These are phyloP conservation scores for Cercospora sesami DNA, from an alignment of 2,329 filamentous ascomycete species.

Conservation along the genomic window DNA sequence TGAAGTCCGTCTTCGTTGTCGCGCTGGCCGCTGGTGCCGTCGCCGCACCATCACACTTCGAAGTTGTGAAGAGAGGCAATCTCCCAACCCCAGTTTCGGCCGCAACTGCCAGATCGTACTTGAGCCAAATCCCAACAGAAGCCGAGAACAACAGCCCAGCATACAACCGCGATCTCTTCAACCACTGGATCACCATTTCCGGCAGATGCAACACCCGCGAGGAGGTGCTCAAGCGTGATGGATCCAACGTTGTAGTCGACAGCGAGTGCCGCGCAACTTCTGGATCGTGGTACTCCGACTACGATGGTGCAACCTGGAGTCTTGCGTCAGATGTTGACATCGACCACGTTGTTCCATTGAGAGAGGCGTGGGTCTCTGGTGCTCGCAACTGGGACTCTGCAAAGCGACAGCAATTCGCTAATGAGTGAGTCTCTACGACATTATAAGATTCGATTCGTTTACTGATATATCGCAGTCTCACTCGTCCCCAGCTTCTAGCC, in stretches of 20 bases:
- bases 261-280: constrained; percentile 62
- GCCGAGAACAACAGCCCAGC: constrained; percentile 39
- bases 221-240: constrained; percentile 71
- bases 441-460: too few species aligned
- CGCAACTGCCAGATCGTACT: constrained; percentile 34
- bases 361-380: constrained; percentile 54
- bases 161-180: constrained; percentile 69
- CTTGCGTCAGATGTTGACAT: constrained; percentile 72
- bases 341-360: constrained; percentile 78
- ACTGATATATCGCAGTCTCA: constrained; percentile 54
- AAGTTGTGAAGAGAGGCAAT: constrained; percentile 31
- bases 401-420: constrained; percentile 69
- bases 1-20: constrained; percentile 27
- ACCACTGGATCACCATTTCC: constrained; percentile 66
- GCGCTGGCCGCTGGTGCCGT: constrained; percentile 28
- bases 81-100: constrained; percentile 34
- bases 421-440: constrained; percentile 25
- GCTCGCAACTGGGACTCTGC: constrained; percentile 70
- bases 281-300: constrained; percentile 70
- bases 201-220: constrained; percentile 68
- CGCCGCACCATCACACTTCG: constrained; percentile 29
- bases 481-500: constrained; percentile 72
- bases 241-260: constrained; percentile 60
- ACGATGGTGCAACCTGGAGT: constrained; percentile 71
- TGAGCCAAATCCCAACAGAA: constrained; percentile 31